A percentile compares a stretch with the other conserved stretches of the same genome.
These are phyloP conservation scores for Sordariomycetes sp. DNA, from an alignment of 2,329 filamentous ascomycete genomes.

Conservation along the genomic window DNA sequence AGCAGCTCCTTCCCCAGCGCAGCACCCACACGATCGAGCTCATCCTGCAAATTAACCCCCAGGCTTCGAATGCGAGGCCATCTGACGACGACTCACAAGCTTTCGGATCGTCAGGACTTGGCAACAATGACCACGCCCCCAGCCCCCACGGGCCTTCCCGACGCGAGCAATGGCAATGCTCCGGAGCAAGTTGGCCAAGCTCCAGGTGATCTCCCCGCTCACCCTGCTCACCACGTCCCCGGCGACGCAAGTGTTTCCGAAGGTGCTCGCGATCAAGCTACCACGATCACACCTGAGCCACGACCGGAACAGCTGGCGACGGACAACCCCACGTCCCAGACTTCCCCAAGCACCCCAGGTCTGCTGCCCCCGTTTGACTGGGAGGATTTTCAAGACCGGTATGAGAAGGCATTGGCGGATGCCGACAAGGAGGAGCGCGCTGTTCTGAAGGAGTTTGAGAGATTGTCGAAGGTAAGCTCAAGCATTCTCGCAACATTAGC, in stretches of 20 bases:
- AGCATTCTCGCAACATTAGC: neutral
- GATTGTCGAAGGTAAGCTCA: constrained; percentile 48
- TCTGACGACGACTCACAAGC: too few relatives aligned
- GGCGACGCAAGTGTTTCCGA: neutral
- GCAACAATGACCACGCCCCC: neutral
- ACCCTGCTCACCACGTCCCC: neutral
- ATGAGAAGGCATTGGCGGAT: constrained; percentile 52
- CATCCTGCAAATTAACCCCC: too few relatives aligned
- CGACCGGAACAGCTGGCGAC: constrained; percentile 1
- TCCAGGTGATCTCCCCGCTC: neutral
- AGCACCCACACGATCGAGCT: neutral
- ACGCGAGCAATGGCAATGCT: neutral
- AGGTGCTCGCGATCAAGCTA: neutral
- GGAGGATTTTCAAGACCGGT: constrained; percentile 63
- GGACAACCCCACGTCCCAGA: constrained; percentile 2
- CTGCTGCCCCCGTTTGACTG: constrained; percentile 52
- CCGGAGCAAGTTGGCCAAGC: neutral
- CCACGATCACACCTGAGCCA: constrained; percentile 7
- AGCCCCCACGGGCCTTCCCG: neutral
- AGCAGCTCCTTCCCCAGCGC: neutral
- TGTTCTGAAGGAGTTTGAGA: constrained; percentile 56
- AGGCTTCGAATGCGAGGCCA: too few relatives aligned
- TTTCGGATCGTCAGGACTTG: neutral
- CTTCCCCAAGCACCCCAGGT: constrained; percentile 35
- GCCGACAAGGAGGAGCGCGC: constrained; percentile 53